phyloP scores from a whole-genome alignment of 2,329 filamentous ascomycete species.

The Xylariales sp. region DNA sequence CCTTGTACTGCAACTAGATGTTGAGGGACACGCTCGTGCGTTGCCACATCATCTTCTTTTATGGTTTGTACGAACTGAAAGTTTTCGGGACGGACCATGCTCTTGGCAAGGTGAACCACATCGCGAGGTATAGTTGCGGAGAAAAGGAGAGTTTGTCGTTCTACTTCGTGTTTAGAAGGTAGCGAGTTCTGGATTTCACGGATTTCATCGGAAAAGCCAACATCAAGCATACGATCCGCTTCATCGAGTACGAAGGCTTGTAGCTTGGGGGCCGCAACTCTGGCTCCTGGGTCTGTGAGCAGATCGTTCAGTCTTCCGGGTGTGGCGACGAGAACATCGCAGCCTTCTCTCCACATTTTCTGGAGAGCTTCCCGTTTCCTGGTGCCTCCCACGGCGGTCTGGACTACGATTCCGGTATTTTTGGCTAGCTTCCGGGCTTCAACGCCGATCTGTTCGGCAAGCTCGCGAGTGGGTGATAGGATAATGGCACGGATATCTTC shows the following conservation, averaged over 20 bases:
- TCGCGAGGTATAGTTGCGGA: slow-evolving; percentile 91
- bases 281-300: slow-evolving; percentile 71
- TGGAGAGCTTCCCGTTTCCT: slow-evolving; percentile 76
- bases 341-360: slow-evolving; percentile 78
- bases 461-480: slow-evolving; percentile 82
- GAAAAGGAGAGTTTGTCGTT: slow-evolving; percentile 92
- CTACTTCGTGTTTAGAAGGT: slow-evolving; percentile 70
- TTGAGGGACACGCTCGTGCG: slow-evolving; percentile 87
- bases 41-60: slow-evolving; percentile 80
- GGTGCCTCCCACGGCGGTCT: slow-evolving; percentile 92
- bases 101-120: slow-evolving; percentile 82
- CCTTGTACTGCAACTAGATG: slow-evolving; percentile 74
- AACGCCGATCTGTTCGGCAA: slow-evolving; percentile 81
- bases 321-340: slow-evolving; percentile 90
- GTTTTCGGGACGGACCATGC: slow-evolving; percentile 79
- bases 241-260: slow-evolving; percentile 95
- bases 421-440: slow-evolving; percentile 78
- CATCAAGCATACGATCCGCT: slow-evolving; percentile 98
- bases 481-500: slow-evolving; percentile 76
- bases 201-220: slow-evolving; percentile 80
- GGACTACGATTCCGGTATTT: slow-evolving; percentile 73
- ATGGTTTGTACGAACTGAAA: slow-evolving; percentile 96
- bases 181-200: slow-evolving; percentile 69
- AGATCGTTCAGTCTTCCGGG: slow-evolving; percentile 89
- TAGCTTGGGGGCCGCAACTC: slow-evolving; percentile 80